Base-by-base conservation (phyloP, 495 filamentous ascomycete genomes). In the Hapsidospora chrysogenum region DNA sequence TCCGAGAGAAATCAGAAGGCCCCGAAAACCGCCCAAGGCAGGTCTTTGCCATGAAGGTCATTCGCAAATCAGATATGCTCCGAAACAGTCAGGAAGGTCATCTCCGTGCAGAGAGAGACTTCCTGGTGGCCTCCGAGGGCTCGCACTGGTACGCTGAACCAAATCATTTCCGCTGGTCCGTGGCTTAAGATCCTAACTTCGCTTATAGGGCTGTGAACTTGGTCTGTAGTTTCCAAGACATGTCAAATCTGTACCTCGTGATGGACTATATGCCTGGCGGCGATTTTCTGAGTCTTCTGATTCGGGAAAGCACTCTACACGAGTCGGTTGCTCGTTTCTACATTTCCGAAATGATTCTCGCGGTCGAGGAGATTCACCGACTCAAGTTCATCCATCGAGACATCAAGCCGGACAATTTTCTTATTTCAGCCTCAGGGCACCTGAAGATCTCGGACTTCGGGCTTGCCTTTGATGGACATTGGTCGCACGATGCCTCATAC, bases 191-290 rank as follows among this genome's bases (percentile, higher is more conserved):
- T 25, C 18, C 45, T 49, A 11, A 47, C 33, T 3, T 9, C 9
- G 4, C 22, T 31, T 36, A 2, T 25, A 70, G 66, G 67, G 74
- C 94, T 29, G 81, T 96, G 17, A 80, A 85, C 11, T 65, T 96
- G 23, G 70, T 93, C 38, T 68, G 80, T 32, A 87, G 81, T 45
- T 93, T 96, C 46, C 83, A 96, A 50, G 87, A 96, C 52, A 59
- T 64, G 22, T 66, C 67, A 13, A 79, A 83, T 45, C 61, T 96
- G 17, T 94, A 94, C 47, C 72, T 96, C 9, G 78, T 92, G 37
- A 94, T 94, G 85, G 85, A 96, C 38, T 96, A 92, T 48, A 92
- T 92, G 82, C 76, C 92, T 5, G 87, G 87, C 11, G 87, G 87
- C 2, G 87, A 96, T 49, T 94, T 96, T 43, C 64, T 96, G 2